Base-by-base conservation (phyloP, 148 eudicot genomes). In the Rhododendron simsii region DNA sequence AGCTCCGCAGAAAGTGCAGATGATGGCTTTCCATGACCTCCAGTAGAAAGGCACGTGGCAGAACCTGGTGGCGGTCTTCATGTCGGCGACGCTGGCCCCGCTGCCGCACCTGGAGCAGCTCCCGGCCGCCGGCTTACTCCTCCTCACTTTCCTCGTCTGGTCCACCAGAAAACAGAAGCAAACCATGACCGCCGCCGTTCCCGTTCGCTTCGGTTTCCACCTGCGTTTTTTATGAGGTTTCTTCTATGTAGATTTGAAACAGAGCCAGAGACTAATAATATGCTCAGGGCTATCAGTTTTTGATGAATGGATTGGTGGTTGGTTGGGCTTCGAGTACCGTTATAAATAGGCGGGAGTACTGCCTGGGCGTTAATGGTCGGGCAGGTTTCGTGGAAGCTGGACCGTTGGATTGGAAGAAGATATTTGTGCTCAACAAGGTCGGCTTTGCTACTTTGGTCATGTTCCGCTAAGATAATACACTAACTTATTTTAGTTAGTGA, bases 1-100 rank as follows among this genome's bases (percentile, higher is more conserved):
- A 23, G 96, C 91, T 7, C 98, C 98, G 82, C 98, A 95, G 80
- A 95, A 95, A n/a, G 98, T 95, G 79, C 98, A 95, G 21, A 94
- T 90, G 73, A 95, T 91, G 37, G 96, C 98, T 57, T 93, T 89
- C 96, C 98, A 95, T 2, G 92, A 88, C 84, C 81, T 93, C 94
- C 94, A 92, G 82, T 95, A 95, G 73, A 95, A 92, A 7, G 98
- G 98, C 0, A 95, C 94, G 50, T 87, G 80, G 74, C 98, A 95
- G 88, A 95, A 95, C 88, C 98, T 86, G 7, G 95, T 95, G 69
- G 93, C 89, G 3, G 96, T 94, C 89, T 95, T 94, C 95, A 95
- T 94, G 23, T 95, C 96, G 3, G 98, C 98, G 12, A 95, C 98
- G 81, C 93, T 93, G 14, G 98, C 98, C 2, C 96, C 94, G 9